Conservation (phyloP, 2,329 filamentous ascomycete genomes). For the Epichloe festucae region DNA sequence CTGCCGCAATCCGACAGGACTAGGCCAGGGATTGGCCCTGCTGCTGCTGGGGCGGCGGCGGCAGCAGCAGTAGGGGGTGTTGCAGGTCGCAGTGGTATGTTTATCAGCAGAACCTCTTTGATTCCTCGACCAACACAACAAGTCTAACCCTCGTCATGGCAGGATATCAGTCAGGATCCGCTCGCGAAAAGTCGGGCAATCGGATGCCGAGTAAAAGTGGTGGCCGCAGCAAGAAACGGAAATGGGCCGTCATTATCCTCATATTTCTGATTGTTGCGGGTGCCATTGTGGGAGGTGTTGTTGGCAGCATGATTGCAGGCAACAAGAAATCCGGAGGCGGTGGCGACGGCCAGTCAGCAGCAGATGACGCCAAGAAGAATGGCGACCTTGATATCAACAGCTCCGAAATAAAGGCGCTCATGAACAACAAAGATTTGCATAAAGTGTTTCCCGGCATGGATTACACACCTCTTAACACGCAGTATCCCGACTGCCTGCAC, state of each 20-base stretch:
- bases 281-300: conserved; percentile 59
- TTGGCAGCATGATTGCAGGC: conserved; percentile 58
- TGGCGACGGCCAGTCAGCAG: conserved; percentile 32
- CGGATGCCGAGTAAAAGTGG: conserved; percentile 27
- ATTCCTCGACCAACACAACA: neutral
- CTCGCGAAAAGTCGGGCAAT: conserved; percentile 9
- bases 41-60: conserved; percentile 30
- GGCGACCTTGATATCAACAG: conserved; percentile 65
- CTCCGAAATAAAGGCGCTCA: conserved; percentile 62
- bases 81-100: conserved; percentile 16
- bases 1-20: conserved; percentile 31
- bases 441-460: conserved; percentile 93
- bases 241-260: conserved; percentile 52
- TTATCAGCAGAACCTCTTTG: neutral
- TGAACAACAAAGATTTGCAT: conserved; percentile 73
- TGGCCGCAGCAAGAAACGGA: conserved; percentile 50
- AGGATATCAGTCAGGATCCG: conserved; percentile 2
- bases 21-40: conserved; percentile 17
- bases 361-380: conserved; percentile 46
- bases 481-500: conserved; percentile 71
- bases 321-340: conserved; percentile 24
- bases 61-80: conserved; percentile 15
- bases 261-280: conserved; percentile 54
- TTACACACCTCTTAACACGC: conserved; percentile 83
- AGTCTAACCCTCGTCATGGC: neutral